Evolutionary conservation across 129 eudicot species (phyloP), one percentile per base, ranked within the genome.

Genomic region (Deinandra increscens): DNA sequence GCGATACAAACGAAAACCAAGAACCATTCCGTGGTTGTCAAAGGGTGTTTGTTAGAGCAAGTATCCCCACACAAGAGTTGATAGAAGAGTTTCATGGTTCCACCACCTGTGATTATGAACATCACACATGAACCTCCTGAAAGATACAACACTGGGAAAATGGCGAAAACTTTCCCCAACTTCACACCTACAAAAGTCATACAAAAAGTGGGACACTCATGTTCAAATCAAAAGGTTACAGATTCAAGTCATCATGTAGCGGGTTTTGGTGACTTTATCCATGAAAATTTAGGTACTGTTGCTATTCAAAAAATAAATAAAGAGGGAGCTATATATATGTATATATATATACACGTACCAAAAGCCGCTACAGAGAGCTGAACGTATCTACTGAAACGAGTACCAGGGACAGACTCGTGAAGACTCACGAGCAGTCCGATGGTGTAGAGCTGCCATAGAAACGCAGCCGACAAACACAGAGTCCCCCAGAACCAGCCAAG

Each of bases 401-500:
- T 72, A 33, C 85, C 86, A 2, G 76, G 71, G 7, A 51, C 61
- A 0, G 89, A 69, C 74, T 89, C 84, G 9, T 85, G 91, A 54
- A 88, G 91, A 56, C 74, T 61, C 23, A 83, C 81, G 14, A 88
- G 79, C 68, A 88, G 74, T 59, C 86, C 78, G 39, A 42, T 78
- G 44, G 88, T 83, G 81, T 88, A 88, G 44, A 84, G 82, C 58
- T 85, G 95, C 91, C 95, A 88, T 33, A 66, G 42, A 77, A 70
- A 88, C 17, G 71, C 84, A 17, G 81, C 12, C 3, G 68, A 29
- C 78, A 88, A 76, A 67, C 81, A 80, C 22, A 85, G 2, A 13
- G 63, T 72, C 7, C 91, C 91, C 95, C 86, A 75, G 18, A 58
- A 66, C 97, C 97, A 90, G 72, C 97, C 88, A 7, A 84, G 79